These are phyloP conservation scores for Pyrenophora graminea DNA, from an alignment of 2,329 filamentous ascomycete genomes.

Conservation along the genomic window DNA sequence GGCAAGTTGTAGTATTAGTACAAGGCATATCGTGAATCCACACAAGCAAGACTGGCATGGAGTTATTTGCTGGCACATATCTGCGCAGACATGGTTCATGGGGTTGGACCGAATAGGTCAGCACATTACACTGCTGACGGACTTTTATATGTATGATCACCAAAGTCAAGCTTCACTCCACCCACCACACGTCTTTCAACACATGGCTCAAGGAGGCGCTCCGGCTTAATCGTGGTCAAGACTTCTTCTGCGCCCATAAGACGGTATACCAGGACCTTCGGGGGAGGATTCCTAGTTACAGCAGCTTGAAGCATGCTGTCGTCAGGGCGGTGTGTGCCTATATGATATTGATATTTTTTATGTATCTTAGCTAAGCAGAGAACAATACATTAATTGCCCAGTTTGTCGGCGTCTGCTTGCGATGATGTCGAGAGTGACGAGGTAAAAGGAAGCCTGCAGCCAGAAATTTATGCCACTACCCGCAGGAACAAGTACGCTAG, in stretches of 20 bases:
- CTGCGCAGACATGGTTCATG: too few species aligned
- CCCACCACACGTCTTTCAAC: conserved; percentile 78
- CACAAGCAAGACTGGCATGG: too few species aligned
- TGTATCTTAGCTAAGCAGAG: conserved; percentile 1
- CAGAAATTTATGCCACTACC: conserved; percentile 25
- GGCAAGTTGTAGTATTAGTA: not conserved
- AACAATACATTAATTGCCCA: conserved; percentile 17
- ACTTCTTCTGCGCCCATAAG: conserved; percentile 72
- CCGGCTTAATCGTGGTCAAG: conserved; percentile 97
- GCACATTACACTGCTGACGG: not conserved
- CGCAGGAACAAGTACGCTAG: conserved; percentile 25
- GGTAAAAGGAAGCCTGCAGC: conserved; percentile 1
- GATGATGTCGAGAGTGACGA: not conserved
- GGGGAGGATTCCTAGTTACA: conserved; percentile 64
- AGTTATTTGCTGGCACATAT: too few species aligned
- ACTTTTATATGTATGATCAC: conserved; percentile 70
- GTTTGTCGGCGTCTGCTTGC: not conserved
- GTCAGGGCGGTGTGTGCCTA: conserved; percentile 53
- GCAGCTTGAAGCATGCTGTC: conserved; percentile 55
- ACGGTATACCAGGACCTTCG: conserved; percentile 84
- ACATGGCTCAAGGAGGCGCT: conserved; percentile 85
- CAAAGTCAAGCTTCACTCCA: conserved; percentile 96
- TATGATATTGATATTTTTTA: conserved; percentile 5
- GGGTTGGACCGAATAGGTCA: not conserved
- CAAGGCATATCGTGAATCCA: not conserved